Percentiles rank a stretch among this genome's conserved stretches.
These are phyloP conservation scores for Arthroderma uncinatum DNA, from an alignment of 2,329 filamentous ascomycete species.

Conservation along the genomic window DNA sequence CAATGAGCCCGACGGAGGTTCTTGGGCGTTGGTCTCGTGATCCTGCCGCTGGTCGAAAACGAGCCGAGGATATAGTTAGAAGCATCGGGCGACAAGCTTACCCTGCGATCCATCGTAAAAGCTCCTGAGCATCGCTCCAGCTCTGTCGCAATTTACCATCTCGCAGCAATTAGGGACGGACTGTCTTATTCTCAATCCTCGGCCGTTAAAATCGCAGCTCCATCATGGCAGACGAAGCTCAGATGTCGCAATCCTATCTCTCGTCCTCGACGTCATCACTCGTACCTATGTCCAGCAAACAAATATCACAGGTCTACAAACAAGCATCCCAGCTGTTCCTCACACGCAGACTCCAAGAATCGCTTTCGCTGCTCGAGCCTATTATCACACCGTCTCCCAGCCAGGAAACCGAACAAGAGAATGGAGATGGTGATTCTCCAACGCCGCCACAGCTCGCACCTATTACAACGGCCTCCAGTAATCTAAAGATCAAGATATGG, in stretches of 20 bases:
- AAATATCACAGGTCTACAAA: conserved; percentile 85
- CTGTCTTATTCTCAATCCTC: neutral
- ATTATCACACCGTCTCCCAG: conserved; percentile 53
- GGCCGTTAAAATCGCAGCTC: neutral
- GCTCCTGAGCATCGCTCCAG: neutral
- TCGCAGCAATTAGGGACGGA: neutral
- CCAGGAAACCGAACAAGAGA: conserved; percentile 27
- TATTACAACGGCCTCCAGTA: conserved; percentile 66
- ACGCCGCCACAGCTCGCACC: conserved; percentile 49
- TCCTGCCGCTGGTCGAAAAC: neutral
- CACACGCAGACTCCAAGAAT: conserved; percentile 84
- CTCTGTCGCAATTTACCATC: neutral
- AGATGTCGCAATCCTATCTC: conserved; percentile 16
- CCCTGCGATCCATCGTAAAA: neutral
- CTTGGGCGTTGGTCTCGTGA: neutral
- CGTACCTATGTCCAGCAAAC: conserved; percentile 45
- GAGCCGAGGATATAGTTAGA: conserved; percentile 3
- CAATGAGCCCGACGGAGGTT: no score
- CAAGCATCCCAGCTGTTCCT: conserved; percentile 90
- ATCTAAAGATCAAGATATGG: conserved; percentile 89
- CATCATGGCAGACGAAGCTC: neutral
- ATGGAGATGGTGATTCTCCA: conserved; percentile 33
- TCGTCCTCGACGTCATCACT: conserved; percentile 52
- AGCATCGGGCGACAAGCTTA: neutral
- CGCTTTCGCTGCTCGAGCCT: conserved; percentile 71